phyloP scores from a whole-genome alignment of 129 eudicot genomes.

The Deinandra increscens region DNA sequence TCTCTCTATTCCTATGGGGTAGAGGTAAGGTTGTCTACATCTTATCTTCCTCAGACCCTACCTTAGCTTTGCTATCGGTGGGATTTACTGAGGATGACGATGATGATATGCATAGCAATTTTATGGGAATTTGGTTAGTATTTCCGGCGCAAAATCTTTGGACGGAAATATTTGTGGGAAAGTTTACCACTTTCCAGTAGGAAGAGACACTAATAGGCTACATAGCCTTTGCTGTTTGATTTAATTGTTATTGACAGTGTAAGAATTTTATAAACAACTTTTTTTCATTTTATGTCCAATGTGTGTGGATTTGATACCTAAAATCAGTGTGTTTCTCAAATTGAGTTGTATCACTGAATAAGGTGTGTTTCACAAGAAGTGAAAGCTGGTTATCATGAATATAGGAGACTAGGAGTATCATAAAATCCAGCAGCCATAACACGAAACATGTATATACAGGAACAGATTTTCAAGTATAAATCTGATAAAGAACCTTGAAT shows the following conservation, averaged over 20 bases:
- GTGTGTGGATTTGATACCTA: background rate
- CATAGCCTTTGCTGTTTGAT: background rate
- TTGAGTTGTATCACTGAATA: background rate
- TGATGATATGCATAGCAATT: too few species aligned
- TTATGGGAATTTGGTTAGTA: too few species aligned
- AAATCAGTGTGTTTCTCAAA: too few species aligned
- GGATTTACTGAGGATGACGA: too few species aligned
- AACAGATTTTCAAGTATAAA: slow-evolving; percentile 25
- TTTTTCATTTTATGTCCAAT: background rate
- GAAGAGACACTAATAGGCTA: too few species aligned
- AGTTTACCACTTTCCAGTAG: too few species aligned
- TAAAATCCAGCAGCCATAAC: slow-evolving; percentile 35
- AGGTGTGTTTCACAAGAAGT: slow-evolving; percentile 19
- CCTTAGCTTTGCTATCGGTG: too few species aligned
- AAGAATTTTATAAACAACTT: background rate
- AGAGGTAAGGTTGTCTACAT: too few species aligned
- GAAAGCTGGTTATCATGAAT: slow-evolving; percentile 41
- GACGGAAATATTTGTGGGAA: too few species aligned
- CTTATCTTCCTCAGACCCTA: too few species aligned
- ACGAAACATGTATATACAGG: slow-evolving; percentile 42
- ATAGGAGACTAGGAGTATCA: slow-evolving; percentile 32
- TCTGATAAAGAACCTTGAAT: slow-evolving; percentile 25
- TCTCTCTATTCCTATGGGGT: too few species aligned
- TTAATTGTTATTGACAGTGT: background rate
- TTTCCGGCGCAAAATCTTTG: too few species aligned